These are phyloP conservation scores for Trichocomaceae sp. DNA, from an alignment of 2,329 filamentous ascomycete genomes.

Conservation along the genomic window DNA sequence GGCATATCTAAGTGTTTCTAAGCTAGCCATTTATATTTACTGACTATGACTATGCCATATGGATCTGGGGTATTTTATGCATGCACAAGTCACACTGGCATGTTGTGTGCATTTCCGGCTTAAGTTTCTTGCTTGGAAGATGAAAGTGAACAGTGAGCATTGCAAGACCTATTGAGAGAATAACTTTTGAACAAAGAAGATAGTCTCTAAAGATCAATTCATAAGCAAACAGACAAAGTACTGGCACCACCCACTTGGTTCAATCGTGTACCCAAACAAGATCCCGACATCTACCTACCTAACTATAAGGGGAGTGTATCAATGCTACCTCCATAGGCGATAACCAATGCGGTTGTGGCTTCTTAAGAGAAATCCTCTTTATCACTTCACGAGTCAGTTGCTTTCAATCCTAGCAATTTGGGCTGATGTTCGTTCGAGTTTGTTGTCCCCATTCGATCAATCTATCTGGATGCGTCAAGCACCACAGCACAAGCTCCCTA, in stretches of 20 bases:
- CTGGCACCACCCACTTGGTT: not conserved
- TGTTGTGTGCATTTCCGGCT: not conserved
- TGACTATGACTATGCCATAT: too few species aligned
- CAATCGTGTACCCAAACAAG: not conserved
- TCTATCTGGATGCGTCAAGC: conserved; percentile 32
- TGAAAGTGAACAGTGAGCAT: too few species aligned
- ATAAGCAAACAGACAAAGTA: not conserved
- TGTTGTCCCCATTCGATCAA: conserved; percentile 31
- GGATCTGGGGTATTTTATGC: not conserved
- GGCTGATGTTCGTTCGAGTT: not conserved
- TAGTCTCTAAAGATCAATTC: not conserved
- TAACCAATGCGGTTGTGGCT: not conserved
- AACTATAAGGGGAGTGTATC: not conserved
- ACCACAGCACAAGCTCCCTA: conserved; percentile 45
- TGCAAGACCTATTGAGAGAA: too few species aligned
- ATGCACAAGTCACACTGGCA: not conserved
- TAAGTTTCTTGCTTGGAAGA: too few species aligned
- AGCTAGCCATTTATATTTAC: not conserved
- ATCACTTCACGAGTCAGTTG: not conserved
- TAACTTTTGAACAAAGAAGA: too few species aligned
- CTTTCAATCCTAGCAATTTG: not conserved
- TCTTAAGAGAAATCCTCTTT: not conserved
- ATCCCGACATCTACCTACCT: not conserved
- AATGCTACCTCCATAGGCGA: too few species aligned
- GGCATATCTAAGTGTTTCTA: not conserved